Conservation (phyloP, 345 rosid genomes). For the Eucalyptus cloeziana region DNA sequence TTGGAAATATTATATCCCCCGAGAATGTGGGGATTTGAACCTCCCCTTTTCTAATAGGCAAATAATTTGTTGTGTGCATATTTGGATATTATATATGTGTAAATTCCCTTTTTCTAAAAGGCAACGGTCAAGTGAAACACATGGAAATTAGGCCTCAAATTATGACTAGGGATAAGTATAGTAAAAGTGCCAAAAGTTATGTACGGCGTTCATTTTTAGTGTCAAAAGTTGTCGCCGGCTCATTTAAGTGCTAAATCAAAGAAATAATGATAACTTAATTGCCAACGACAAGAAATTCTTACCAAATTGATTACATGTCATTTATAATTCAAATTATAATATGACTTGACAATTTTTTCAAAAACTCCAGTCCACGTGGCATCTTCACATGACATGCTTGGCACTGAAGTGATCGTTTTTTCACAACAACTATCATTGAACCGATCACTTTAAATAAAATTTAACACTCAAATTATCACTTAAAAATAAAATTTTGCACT, state of each 20-base stretch:
- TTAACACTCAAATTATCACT: fast-evolving
- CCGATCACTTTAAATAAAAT: no score
- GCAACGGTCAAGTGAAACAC: neutral
- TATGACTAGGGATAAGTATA: fast-evolving
- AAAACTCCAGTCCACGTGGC: fast-evolving
- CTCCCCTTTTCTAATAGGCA: no score
- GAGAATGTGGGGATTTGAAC: no score
- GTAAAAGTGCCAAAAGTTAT: fast-evolving
- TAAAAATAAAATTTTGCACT: no score
- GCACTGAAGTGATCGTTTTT: fast-evolving
- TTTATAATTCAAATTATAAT: no score
- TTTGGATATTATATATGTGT: neutral
- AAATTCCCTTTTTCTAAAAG: neutral
- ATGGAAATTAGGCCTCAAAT: neutral
- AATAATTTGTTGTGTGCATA: neutral
- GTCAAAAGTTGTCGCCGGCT: fast-evolving
- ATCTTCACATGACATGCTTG: no score
- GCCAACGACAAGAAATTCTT: fast-evolving
- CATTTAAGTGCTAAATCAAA: no score
- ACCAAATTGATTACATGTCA: fast-evolving
- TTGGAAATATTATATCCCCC: no score
- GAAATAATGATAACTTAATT: no score
- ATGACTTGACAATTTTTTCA: no score
- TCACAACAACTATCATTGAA: fast-evolving
- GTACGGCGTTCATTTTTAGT: fast-evolving